Evolutionary conservation across 2,329 filamentous ascomycete genomes (phyloP).

Genomic region (Trichoderma simmonsii): DNA sequence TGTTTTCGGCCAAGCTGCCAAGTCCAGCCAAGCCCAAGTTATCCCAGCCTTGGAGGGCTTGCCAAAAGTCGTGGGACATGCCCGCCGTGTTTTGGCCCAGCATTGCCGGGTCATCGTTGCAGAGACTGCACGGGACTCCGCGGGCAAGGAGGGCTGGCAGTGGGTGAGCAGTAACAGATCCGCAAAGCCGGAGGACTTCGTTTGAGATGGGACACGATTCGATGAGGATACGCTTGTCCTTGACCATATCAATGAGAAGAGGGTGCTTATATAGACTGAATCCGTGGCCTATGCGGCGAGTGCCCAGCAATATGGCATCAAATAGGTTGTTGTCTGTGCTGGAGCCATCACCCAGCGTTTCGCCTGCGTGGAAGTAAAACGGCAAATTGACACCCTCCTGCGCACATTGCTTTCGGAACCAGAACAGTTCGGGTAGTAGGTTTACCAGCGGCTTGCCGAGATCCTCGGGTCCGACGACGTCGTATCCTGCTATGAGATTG

Average conservation of each 20-base stretch:
- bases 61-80: conserved; percentile 93
- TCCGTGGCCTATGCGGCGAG: conserved; percentile 83
- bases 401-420: conserved; percentile 84
- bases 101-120: conserved; percentile 89
- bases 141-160: conserved; percentile 80
- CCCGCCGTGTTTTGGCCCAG: conserved; percentile 78
- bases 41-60: conserved; percentile 85
- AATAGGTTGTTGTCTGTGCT: conserved; percentile 78
- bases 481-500: conserved; percentile 79
- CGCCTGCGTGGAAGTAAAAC: conserved; percentile 94
- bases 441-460: conserved; percentile 71
- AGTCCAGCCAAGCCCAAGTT: conserved; percentile 86
- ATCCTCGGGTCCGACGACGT: conserved; percentile 87
- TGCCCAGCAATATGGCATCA: conserved; percentile 83
- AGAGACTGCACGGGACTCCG: conserved; percentile 78
- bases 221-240: conserved; percentile 80
- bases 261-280: conserved; percentile 91
- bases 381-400: conserved; percentile 77
- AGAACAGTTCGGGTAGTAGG: conserved; percentile 80
- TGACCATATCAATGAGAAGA: conserved; percentile 81
- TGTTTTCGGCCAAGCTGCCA: conserved; percentile 87
- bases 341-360: conserved; percentile 73
- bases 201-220: conserved; percentile 92
- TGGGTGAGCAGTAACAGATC: conserved; percentile 73
- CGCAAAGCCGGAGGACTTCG: conserved; percentile 77